Conservation (phyloP, 805 yeast species). For the Saturnispora hagleri region DNA sequence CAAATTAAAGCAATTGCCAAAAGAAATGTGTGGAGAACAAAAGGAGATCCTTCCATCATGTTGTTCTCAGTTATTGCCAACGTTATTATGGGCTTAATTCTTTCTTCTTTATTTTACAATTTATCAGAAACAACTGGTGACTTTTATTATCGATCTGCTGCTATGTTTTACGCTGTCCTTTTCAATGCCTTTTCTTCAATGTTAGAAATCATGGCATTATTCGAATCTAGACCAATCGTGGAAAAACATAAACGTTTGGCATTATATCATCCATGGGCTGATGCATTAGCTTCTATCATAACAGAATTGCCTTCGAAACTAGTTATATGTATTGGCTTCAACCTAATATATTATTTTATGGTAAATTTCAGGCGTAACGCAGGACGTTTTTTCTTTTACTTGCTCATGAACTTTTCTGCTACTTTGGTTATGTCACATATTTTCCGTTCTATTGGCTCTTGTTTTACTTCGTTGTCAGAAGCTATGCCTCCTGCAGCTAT, state of each 20-base stretch:
- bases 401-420: conserved; percentile 33
- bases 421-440: conserved; percentile 47
- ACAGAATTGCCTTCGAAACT: conserved; percentile 47
- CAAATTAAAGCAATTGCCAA: conserved; percentile 40
- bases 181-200: conserved; percentile 57
- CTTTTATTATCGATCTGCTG: conserved; percentile 49
- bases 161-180: conserved; percentile 57
- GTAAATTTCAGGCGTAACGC: conserved; percentile 44
- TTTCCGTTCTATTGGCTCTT: conserved; percentile 46
- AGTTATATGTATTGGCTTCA: conserved; percentile 36
- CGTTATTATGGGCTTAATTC: conserved; percentile 43
- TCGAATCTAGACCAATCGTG: conserved; percentile 47
- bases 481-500: conserved; percentile 54
- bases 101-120: conserved; percentile 52
- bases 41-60: conserved; percentile 41
- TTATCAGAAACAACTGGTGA: conserved; percentile 34
- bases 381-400: conserved; percentile 47
- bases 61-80: conserved; percentile 36
- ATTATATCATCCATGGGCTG: conserved; percentile 48
- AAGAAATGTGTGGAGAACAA: conserved; percentile 41
- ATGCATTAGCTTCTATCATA: conserved; percentile 53
- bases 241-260: conserved; percentile 52
- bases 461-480: conserved; percentile 36
- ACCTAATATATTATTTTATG: conserved; percentile 43
- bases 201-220: conserved; percentile 46